Evolutionary conservation across 2,329 filamentous ascomycete species (phyloP), one percentile per base, ranked within the genome.

Genomic region (Pseudopyricularia javanii): DNA sequence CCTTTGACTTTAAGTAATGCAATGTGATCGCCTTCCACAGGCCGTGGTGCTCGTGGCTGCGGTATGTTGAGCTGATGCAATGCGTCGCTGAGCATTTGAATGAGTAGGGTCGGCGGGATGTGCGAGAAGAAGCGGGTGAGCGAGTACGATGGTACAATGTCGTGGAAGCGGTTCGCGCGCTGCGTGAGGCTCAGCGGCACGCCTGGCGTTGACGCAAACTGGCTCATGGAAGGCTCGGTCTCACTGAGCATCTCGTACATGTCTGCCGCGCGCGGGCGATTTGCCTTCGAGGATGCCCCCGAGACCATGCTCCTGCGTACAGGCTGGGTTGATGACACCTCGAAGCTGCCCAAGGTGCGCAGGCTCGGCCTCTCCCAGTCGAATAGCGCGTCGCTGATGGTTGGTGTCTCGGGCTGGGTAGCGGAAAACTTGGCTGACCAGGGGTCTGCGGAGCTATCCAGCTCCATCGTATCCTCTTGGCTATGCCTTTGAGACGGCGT

Each of bases 111-210:
- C 6, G 88, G 74, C 1, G 88, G 80, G 62, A 91, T 83, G 50
- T 85, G 80, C 1, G 91, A 96, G 69, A 93, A 91, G 76, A 98
- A 98, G 54, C 91, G 86, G 7, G 91, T 91, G 56, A 98, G 80
- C 0, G 87, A 83, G 64, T 94, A 87, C 7, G 86, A 76, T 0
- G 93, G 94, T 45, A 96, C 82, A 60, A 98, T 94, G 65, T 98
- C 93, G 58, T 81, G 80, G 75, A 97, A 98, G 47, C 79, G 82
- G 30, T 86, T 86, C 3, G 93, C 93, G 56, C 86, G 85, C 67
- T 98, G 93, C 1, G 93, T 98, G 40, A 94, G 78, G 47, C 82
- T 88, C 56, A 95, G 71, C 1, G 91, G 88, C 0, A 95, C 83
- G 6, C 83, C 79, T 0, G 88, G 90, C 3, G 76, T 82, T 50